Percentiles rank a stretch among this genome's conserved stretches.
Conservation (phyloP, 2,329 filamentous ascomycete species). For the Huntiella abstrusa region DNA sequence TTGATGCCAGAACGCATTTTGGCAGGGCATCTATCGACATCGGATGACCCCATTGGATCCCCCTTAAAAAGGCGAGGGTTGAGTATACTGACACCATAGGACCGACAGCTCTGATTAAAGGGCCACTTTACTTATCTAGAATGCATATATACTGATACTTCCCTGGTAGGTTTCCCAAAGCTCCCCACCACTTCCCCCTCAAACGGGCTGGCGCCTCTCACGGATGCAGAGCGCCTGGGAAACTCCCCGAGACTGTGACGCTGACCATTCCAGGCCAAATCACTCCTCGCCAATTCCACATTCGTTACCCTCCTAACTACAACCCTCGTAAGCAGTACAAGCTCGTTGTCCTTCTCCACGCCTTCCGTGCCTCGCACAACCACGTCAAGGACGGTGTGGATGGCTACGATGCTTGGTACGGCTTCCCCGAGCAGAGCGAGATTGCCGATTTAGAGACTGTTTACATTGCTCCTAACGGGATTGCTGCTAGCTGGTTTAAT, state of each 20-base stretch:
- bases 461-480: conserved; percentile 23
- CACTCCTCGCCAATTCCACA: conserved; percentile 15
- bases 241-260: conserved; percentile 15
- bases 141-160: too few species aligned
- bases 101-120: too few species aligned
- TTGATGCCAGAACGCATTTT: too few species aligned
- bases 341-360: conserved; percentile 25
- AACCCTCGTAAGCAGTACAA: conserved; percentile 21
- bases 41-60: too few species aligned
- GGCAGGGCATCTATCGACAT: too few species aligned
- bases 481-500: conserved; percentile 24
- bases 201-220: not conserved
- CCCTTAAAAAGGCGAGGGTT: too few species aligned
- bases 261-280: conserved; percentile 15
- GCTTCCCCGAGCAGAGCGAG: conserved; percentile 18
- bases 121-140: too few species aligned
- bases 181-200: too few species aligned
- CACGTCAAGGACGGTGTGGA: conserved; percentile 19
- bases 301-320: conserved; percentile 22
- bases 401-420: conserved; percentile 20
- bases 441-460: conserved; percentile 18
- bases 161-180: too few species aligned
- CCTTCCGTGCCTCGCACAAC: conserved; percentile 20
- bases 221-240: too few species aligned
- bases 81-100: too few species aligned